Base-by-base conservation (phyloP, 2,329 filamentous ascomycete species). In the Colletotrichum cordylinicola region DNA sequence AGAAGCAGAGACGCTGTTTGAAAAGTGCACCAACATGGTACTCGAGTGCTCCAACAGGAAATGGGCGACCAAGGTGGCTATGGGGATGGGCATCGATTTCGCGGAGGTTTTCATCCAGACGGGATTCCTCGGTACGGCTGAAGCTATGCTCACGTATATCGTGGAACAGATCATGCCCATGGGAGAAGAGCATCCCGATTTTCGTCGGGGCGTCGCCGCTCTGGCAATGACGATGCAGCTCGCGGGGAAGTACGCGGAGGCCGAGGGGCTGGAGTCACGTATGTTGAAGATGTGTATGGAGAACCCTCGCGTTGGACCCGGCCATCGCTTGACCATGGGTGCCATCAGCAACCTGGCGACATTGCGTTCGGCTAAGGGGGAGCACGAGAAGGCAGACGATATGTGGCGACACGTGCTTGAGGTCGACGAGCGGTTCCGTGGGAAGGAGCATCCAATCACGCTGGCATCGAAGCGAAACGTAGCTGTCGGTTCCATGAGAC, bases 401-500 rank as follows among this genome's bases (percentile, higher is more conserved):
- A 24, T 60, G 48, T 72, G 69, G 69, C 35, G 48, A 13, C 33
- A 60, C 24, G 43, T 48, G 2, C 48, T 60, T 6, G n/a, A 33
- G 24, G 7, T 31, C 3, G 18, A 72, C 24, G 61, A 60, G 48
- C 10, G 8, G 16, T 33, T 16, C 3, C 48, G 69, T 5, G 69
- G 61, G 4, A 52, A 62, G 4, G 58, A 68, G 18, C 58, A 77
- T 29, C 48, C 61, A 1, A 74, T 52, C 1, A 66, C 72, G 9
- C 62, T 75, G 55, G 27, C 67, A 6, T 61, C 70, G 33, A 68
- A 64, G 58, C 39, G 66, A 13, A 31, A 76, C 10, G 61, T 76
- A 15, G 73, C 69, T 0, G 18, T 43, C 6, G 73, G 67, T 0
- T 68, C 39, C 31, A 58, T 56, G n/a, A 73, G 84, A 72, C 78